Evolutionary conservation across 805 yeast genomes (phyloP).

Genomic region (Priceomyces carsonii): DNA sequence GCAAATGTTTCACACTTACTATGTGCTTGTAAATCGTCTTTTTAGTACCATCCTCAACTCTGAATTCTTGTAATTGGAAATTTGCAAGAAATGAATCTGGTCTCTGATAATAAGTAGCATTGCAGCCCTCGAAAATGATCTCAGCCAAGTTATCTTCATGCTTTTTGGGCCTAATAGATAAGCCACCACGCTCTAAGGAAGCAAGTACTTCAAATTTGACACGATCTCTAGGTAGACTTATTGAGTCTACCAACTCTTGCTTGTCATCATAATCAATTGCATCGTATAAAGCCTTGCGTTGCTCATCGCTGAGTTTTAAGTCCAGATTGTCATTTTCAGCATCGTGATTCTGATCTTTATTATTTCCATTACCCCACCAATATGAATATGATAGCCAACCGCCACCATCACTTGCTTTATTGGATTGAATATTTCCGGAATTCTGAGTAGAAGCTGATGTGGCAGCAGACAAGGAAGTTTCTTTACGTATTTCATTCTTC

Average conservation of each 20-base stretch:
- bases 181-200: slow-evolving; percentile 72
- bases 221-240: slow-evolving; percentile 72
- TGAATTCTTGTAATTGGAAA: slow-evolving; percentile 76
- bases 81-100: slow-evolving; percentile 74
- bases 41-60: slow-evolving; percentile 84
- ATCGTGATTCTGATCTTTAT: slow-evolving; percentile 40
- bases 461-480: slow-evolving; percentile 28
- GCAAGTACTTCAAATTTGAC: slow-evolving; percentile 68
- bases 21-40: slow-evolving; percentile 81
- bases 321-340: slow-evolving; percentile 25
- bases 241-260: slow-evolving; percentile 47
- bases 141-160: slow-evolving; percentile 61
- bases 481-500: slow-evolving; percentile 61
- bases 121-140: slow-evolving; percentile 79
- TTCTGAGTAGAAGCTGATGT: slow-evolving; percentile 15
- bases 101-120: slow-evolving; percentile 69
- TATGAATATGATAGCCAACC: slow-evolving; percentile 79
- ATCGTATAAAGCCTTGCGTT: slow-evolving; percentile 83
- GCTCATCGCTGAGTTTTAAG: slow-evolving; percentile 70
- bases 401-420: slow-evolving; percentile 13
- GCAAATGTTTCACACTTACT: slow-evolving; percentile 75
- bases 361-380: slow-evolving; percentile 58
- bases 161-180: slow-evolving; percentile 53
- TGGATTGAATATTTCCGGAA: slow-evolving; percentile 8
- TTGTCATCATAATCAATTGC: slow-evolving; percentile 89